phyloP scores from a whole-genome alignment of 768 basidiomycete species.

The Lentinula raphanica region DNA sequence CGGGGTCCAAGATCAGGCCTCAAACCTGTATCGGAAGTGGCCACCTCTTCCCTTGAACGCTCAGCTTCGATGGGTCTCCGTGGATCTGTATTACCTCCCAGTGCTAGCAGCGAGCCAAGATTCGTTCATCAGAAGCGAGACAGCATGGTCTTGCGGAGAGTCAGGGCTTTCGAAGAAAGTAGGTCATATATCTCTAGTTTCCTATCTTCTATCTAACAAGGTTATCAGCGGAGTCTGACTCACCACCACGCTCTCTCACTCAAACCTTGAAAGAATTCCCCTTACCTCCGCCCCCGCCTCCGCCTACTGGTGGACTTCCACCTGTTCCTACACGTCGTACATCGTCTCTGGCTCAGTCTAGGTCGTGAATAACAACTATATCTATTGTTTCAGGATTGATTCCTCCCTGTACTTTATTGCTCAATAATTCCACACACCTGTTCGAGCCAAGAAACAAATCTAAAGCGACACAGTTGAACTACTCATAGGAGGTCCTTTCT shows the following conservation, averaged over 20 bases:
- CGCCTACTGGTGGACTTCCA: not conserved
- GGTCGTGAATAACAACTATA: not conserved
- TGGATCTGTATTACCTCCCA: not conserved
- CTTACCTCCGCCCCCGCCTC: conserved; percentile 29
- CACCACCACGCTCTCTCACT: not conserved
- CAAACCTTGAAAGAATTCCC: conserved; percentile 32
- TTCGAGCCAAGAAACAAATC: too few relatives aligned
- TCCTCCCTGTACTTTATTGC: not conserved
- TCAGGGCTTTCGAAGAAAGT: conserved; percentile 25
- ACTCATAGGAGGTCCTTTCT: too few relatives aligned
- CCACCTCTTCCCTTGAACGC: not conserved
- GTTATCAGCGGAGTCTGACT: not conserved
- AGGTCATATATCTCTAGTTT: not conserved
- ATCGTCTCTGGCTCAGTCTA: not conserved
- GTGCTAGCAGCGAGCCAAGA: not conserved
- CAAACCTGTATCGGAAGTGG: not conserved
- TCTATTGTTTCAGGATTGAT: not conserved
- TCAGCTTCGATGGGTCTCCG: conserved; percentile 7
- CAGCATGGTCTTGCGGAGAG: conserved; percentile 32
- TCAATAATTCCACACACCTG: not conserved
- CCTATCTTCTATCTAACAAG: not conserved
- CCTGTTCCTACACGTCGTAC: not conserved
- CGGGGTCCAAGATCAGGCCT: not conserved
- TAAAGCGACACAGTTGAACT: too few relatives aligned
- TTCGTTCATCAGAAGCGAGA: conserved; percentile 23